Evolutionary conservation across 805 yeast genomes (phyloP), one percentile per base, ranked within the genome.

Genomic region (Huiozyma sinensis): DNA sequence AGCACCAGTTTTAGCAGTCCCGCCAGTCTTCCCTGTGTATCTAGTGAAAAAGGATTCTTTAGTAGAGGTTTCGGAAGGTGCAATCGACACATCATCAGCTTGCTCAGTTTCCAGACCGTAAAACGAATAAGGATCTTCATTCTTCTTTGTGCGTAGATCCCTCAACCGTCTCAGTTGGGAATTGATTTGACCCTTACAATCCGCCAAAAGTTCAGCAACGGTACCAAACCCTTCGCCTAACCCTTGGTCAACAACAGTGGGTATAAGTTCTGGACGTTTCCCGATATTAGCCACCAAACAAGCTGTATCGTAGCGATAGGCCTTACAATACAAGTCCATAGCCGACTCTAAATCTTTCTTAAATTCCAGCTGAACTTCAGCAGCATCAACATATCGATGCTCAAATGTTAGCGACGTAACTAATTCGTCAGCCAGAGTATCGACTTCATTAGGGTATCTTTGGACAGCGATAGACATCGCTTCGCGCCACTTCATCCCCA

Each of bases 1-100:
- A 2, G 92, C 97, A 29, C 97, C 97, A 0, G 98, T 92, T 58
- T 84, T 83, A 4, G 97, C 97, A 3, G 98, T 92, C 27, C 95
- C 95, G 1, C 83, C 72, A 1, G 97, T 89, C 64, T 90, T 89
- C 50, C 97, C 98, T 0, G 98, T 92, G 63, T 92, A 92, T 59
- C 95, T 75, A 1, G 99, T 92, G 67, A 87, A 85, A 62, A 89
- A 86, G 0, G 97, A 88, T 34, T 90, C 94, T 29, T 85, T 83
- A 0, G 95, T 85, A 0, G 97, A 86, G 0, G 95, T 80, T 61
- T 88, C 97, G 0, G 95, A 83, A 1, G 95, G 92, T 0, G 97
- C 97, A 50, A 92, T 75, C 0, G 97, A 89, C 7, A 92, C 92
- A 60, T 89, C 85, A 62, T 92, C 99, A 1, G 95, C 89, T 10